Base-by-base conservation (phyloP, 208 protist genomes). In the Leishmania martiniquensis region DNA sequence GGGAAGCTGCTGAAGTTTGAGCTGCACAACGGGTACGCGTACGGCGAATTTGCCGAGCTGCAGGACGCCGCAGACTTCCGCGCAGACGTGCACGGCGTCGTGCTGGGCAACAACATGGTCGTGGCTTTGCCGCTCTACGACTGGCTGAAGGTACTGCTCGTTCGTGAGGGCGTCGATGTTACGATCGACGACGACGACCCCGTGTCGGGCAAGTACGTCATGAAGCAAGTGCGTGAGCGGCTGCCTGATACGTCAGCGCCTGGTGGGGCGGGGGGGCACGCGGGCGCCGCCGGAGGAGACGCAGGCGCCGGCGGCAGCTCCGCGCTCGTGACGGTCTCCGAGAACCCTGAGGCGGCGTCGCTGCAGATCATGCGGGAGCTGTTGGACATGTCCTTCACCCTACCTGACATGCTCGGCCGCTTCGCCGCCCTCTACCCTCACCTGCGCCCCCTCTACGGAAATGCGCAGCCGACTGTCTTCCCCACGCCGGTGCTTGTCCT, bases 401-500 rank as follows among this genome's bases (percentile, higher is more conserved):
- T 97, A 22, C 87, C 85, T 17, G 85, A 94, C 62, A 90, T 88
- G 51, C 79, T 97, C 2, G 73, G 85, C 9, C 88, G 87, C 71
- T 91, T 96, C 66, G 66, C 79, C 25, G 82, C 81, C 47, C 86
- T 85, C 20, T 91, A 95, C 77, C 87, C 90, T 2, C 90, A 95
- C 72, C 88, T 97, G 4, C 73, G 82, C 12, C 85, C 92, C n/a
- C 73, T 93, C n/a, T 96, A 91, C 81, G 86, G 77, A 15, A 90
- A 89, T 60, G 85, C 82, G 42, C 83, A 91, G 72, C 83, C 95
- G n/a, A 85, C 88, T 32, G 84, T 96, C 63, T 95, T 82, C 80
- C 88, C 94, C 13, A 97, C 94, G 4, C 89, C 90, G 71, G 75
- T 98, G 12, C 84, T 98, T 2, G 91, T 90, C 22, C 83, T 98